Evolutionary conservation across 2,329 filamentous ascomycete species (phyloP), one percentile per base, ranked within the genome.

Genomic region (Fusarium albidum): DNA sequence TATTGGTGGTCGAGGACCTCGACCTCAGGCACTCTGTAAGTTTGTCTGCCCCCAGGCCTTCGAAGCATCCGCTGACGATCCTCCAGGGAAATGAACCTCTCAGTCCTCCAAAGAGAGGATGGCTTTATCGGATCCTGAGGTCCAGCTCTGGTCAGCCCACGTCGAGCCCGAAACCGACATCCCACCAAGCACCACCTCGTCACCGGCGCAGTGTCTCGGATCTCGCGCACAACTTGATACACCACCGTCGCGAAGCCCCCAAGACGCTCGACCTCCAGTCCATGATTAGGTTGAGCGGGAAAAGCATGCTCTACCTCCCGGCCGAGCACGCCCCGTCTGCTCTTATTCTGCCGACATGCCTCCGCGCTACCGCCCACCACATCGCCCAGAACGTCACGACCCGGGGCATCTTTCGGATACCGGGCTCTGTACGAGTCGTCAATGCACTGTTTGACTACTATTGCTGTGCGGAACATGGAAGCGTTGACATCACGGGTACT

Each of bases 291-390:
- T 69, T 89, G 26, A 86, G 84, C 59, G 86, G 87, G 31, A 84
- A 83, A 67, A 87, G 84, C 66, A 71, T 82, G 26, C 72, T 90
- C 40, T 83, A 85, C 61, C 73, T 90, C 9, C 85, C 86, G 1
- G 60, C 75, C 4, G 84, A 86, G 46, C 83, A 87, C 61, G 76
- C 84, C 4, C 79, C 84, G 1, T 77, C 80, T 14, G 79, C 80
- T 18, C 71, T 90, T 21, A 72, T 82, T 14, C 71, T 90, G 26
- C 87, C 87, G 9, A 88, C 86, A 5, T 88, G 86, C 59, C 77
- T 90, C 41, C 83, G 86, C 37, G 86, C 87, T 9, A 85, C 83
- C 9, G 85, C 82, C n/a, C 83, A 88, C 58, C 80, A 85, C 67
- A 77, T 90, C 9, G 76, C 85, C 4, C 82, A 87, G 40, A 73